Percentiles rank a stretch among this genome's conserved stretches.
Conservation (phyloP, 169 alveolate species). For the Cystoisospora suis region DNA sequence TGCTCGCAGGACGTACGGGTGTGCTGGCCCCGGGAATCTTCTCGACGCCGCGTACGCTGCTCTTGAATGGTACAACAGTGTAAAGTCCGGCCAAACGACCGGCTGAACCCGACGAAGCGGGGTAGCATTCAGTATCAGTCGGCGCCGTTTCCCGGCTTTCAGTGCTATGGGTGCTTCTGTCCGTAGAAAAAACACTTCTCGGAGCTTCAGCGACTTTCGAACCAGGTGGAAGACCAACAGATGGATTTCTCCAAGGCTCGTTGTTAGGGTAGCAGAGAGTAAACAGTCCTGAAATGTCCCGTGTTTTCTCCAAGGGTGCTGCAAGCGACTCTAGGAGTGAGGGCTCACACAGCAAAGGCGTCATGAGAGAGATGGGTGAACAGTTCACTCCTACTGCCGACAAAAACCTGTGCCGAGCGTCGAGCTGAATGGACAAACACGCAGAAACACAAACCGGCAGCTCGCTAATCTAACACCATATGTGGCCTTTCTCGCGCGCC, state of each 20-base stretch:
- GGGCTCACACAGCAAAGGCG: neutral
- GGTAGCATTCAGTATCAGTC: neutral
- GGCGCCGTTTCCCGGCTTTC: too few species aligned
- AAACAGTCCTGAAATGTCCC: neutral
- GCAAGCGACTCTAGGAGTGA: neutral
- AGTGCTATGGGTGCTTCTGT: neutral
- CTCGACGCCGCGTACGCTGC: too few species aligned
- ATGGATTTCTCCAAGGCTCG: neutral
- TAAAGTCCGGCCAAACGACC: too few species aligned
- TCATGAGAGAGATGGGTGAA: neutral
- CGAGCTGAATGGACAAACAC: neutral
- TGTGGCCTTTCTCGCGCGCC: too few species aligned
- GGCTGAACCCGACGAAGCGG: too few species aligned
- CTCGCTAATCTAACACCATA: too few species aligned
- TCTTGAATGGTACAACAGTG: too few species aligned
- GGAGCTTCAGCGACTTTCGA: neutral
- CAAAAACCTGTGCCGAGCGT: neutral
- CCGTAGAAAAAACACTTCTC: neutral
- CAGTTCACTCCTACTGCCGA: slow-evolving; percentile 39
- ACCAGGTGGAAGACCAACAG: too few species aligned
- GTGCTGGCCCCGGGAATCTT: neutral
- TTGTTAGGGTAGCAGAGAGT: slow-evolving; percentile 17
- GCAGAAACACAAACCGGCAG: neutral
- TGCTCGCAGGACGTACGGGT: too few species aligned
- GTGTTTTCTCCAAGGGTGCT: neutral